Evolutionary conservation across 2,329 filamentous ascomycete genomes (phyloP).

Genomic region (Aspergillus thermomutatus): DNA sequence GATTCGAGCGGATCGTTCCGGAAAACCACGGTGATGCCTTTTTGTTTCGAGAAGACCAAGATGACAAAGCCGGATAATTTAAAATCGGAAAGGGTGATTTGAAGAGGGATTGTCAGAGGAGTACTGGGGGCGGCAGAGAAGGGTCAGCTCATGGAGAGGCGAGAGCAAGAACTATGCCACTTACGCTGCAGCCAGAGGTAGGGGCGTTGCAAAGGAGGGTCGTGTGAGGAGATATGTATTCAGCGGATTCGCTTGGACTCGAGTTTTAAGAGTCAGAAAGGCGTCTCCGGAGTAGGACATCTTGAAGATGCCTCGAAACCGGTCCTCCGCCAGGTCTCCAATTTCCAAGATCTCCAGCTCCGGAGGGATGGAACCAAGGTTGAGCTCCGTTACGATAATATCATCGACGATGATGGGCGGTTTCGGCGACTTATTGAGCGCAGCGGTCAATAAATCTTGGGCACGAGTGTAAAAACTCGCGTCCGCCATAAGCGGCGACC

Average conservation of each 20-base stretch:
- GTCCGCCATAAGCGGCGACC: constrained; percentile 96
- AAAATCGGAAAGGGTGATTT: constrained; percentile 94
- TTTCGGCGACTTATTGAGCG: constrained; percentile 95
- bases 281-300: constrained; percentile 98
- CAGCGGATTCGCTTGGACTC: constrained; percentile 95
- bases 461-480: constrained; percentile 85
- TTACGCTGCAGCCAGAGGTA: constrained; percentile 78
- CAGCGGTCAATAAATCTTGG: constrained; percentile 88
- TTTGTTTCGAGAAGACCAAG: constrained; percentile 94
- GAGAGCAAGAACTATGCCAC: constrained; percentile 14
- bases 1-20: constrained; percentile 97
- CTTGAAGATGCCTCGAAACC: constrained; percentile 97
- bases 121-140: constrained; percentile 46
- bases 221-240: constrained; percentile 94
- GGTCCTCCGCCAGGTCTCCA: constrained; percentile 92
- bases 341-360: constrained; percentile 97
- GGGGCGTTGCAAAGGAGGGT: constrained; percentile 86
- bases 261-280: constrained; percentile 89
- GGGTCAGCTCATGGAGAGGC: constrained; percentile 2
- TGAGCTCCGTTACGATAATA: constrained; percentile 96
- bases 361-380: constrained; percentile 89
- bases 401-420: constrained; percentile 99
- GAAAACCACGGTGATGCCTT: constrained; percentile 93
- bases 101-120: constrained; percentile 92
- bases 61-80: constrained; percentile 97